Evolutionary conservation across 2,329 filamentous ascomycete genomes (phyloP), one percentile per base, ranked within the genome.

Genomic region (Beauveria caledonica): DNA sequence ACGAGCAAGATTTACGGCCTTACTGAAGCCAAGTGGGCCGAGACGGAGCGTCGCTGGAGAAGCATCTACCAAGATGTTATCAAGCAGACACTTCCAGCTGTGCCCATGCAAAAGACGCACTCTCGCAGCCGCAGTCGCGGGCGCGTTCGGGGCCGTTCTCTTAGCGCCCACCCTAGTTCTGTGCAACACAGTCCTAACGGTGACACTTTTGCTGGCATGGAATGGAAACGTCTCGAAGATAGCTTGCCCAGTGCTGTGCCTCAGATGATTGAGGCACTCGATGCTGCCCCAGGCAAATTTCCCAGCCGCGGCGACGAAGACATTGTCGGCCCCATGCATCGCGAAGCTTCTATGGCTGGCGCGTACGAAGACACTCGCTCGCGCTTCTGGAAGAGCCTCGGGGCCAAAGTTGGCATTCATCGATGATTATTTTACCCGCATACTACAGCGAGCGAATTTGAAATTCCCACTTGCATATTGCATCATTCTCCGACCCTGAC

Each of bases 241-340:
- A 75, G 81, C 61, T 77, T 86, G 33, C 79, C 87, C 46, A 83
- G 83, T 62, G 84, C 83, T 60, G 84, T 92, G 64, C 88, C 88
- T 0, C 80, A 83, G 27, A 82, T 92, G 66, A 78, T 87, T 63
- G 85, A 88, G 70, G 78, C 86, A 60, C 78, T 86, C 63, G 86
- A 89, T 69, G 79, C 87, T 69, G 81, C 58, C 5, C 58, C 88
- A 63, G 88, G 89, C 69, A 96, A 97, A 73, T 97, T 96, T 68
- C 92, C 92, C 25, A 86, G 87, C 66, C 83, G 93, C 36, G 92
- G 92, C 57, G 92, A 96, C 68, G 88, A 92, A 67, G 92, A 96
- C 72, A 95, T 97, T 70, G 91, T 97, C 49, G 92, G 92, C 1
- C 92, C 92, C 7, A 96, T 97, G 92, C 84, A 86, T 66, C 81